A percentile compares a stretch with the other conserved stretches of the same genome.
Evolutionary conservation across 352 stramenopile species (phyloP).

Genomic region (Globisporangium middletonii): DNA sequence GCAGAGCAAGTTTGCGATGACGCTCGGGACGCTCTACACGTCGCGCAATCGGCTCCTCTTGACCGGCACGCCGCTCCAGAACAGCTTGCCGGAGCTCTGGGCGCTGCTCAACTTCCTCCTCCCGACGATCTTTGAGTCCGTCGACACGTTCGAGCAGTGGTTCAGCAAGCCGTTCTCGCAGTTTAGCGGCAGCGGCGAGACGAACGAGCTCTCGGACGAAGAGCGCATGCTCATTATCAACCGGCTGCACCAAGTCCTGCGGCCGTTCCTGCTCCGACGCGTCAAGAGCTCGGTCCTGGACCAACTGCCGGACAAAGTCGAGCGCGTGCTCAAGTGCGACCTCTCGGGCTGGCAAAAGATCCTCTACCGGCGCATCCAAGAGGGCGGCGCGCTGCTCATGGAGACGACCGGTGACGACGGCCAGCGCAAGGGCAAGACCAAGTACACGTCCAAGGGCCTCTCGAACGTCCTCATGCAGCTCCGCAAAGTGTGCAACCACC

Average conservation of each 20-base stretch:
- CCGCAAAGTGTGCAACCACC: conserved; percentile 87
- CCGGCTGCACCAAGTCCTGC: conserved; percentile 77
- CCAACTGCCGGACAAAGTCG: conserved; percentile 83
- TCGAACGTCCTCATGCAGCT: conserved; percentile 88
- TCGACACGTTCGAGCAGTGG: conserved; percentile 89
- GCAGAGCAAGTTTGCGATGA: conserved; percentile 89
- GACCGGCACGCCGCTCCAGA: conserved; percentile 98
- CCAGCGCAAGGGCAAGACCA: conserved; percentile 69
- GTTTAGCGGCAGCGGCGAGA: conserved; percentile 69
- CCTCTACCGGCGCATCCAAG: conserved; percentile 83
- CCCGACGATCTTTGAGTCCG: conserved; percentile 88
- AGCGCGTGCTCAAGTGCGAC: conserved; percentile 84
- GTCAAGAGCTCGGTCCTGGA: conserved; percentile 86
- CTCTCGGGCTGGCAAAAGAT: conserved; percentile 87
- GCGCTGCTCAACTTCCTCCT: conserved; percentile 90
- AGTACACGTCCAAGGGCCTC: conserved; percentile 81
- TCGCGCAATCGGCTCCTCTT: conserved; percentile 92
- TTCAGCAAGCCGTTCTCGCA: conserved; percentile 86
- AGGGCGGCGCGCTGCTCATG: conserved; percentile 80
- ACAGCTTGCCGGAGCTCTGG: conserved; percentile 94
- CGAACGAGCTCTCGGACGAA: conserved; percentile 82
- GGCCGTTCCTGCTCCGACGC: conserved; percentile 78
- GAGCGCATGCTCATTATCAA: conserved; percentile 89
- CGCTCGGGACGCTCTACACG: conserved; percentile 75
- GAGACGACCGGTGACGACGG: conserved; percentile 58